These are phyloP conservation scores for Nannochloris sp. DNA, from an alignment of 139 green algal genomes.

Conservation along the genomic window DNA sequence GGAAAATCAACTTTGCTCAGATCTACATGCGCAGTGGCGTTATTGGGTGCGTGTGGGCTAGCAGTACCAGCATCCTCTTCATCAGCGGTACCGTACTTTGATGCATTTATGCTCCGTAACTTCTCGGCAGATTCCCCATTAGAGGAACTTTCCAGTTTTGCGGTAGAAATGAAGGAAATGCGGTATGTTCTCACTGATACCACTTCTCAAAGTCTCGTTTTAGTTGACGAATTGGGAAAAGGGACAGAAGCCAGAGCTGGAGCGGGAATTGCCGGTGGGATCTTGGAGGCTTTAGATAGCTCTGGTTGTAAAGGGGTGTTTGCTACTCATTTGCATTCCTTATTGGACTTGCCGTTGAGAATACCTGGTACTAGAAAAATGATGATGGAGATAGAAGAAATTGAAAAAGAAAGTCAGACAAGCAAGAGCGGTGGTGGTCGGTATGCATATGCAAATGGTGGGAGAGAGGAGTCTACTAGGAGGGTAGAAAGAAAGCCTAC, in stretches of 20 bases:
- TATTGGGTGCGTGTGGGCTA: conserved; percentile 82
- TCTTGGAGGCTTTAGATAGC: conserved; percentile 58
- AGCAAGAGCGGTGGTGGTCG: background rate
- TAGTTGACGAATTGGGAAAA: conserved; percentile 90
- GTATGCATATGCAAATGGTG: background rate
- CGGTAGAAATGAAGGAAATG: conserved; percentile 79
- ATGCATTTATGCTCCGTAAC: conserved; percentile 75
- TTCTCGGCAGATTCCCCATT: conserved; percentile 72
- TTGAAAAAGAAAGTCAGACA: background rate
- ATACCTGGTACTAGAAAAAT: background rate
- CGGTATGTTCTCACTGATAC: conserved; percentile 15
- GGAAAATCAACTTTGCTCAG: conserved; percentile 90
- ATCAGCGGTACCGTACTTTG: conserved; percentile 41
- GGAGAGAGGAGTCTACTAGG: background rate
- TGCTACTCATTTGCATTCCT: conserved; percentile 81
- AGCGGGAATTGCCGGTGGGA: conserved; percentile 41
- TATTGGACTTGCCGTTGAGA: conserved; percentile 48
- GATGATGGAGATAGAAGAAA: conserved; percentile 18
- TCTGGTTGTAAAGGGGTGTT: conserved; percentile 66
- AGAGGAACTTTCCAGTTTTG: conserved; percentile 76
- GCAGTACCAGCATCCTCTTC: conserved; percentile 37
- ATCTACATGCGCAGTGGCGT: conserved; percentile 46
- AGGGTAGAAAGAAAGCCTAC: conserved; percentile 24
- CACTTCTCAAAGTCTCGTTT: conserved; percentile 49
- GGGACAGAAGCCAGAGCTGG: conserved; percentile 78